Conservation (phyloP, 805 yeast genomes). For the Metschnikowia kofuensis region DNA sequence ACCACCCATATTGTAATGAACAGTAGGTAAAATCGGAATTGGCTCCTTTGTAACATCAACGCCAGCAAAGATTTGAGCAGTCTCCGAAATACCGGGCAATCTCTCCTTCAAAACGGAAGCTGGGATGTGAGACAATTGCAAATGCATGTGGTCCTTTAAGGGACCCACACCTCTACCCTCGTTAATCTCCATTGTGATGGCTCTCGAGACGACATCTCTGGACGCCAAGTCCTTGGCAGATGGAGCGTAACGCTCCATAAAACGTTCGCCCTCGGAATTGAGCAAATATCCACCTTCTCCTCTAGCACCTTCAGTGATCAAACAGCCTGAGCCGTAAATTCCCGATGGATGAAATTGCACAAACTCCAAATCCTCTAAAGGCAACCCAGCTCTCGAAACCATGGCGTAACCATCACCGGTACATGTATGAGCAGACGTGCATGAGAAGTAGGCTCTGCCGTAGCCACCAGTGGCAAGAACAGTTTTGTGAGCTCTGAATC, state of each 20-base stretch:
- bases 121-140: conserved; percentile 93
- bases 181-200: conserved; percentile 97
- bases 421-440: conserved; percentile 99
- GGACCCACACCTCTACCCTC: conserved; percentile 99
- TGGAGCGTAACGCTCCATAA: conserved; percentile 99
- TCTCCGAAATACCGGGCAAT: conserved; percentile 98
- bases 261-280: conserved; percentile 97
- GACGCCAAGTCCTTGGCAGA: conserved; percentile 97
- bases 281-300: conserved; percentile 99
- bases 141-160: conserved; percentile 88
- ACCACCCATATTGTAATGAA: conserved; percentile 99
- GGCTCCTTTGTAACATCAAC: conserved; percentile 99
- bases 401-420: conserved; percentile 99
- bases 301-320: conserved; percentile 99
- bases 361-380: conserved; percentile 94
- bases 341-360: conserved; percentile 99
- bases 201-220: conserved; percentile 97
- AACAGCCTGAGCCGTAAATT: conserved; percentile 97
- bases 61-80: conserved; percentile 98
- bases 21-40: conserved; percentile 96
- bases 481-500: conserved; percentile 96
- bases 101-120: conserved; percentile 89
- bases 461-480: conserved; percentile 98
- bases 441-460: conserved; percentile 97
- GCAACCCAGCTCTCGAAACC: conserved; percentile 98